Percentiles rank a stretch among this genome's conserved stretches.
phyloP scores from a whole-genome alignment of 768 basidiomycete species.

The Kwoniella dejecticola region DNA sequence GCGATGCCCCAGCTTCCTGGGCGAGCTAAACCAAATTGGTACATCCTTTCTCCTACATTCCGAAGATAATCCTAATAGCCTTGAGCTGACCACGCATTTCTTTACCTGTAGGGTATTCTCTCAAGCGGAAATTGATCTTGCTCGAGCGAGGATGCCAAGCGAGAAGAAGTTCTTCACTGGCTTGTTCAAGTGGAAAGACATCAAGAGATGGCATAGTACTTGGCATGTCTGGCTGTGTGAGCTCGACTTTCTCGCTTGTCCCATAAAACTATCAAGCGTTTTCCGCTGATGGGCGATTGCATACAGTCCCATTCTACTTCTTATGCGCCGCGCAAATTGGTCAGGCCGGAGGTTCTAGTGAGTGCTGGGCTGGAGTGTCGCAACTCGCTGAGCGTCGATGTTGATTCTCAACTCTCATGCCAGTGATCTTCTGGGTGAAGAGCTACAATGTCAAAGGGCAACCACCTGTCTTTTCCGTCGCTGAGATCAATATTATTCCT shows the following conservation, averaged over 20 bases:
- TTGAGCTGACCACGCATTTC: neutral
- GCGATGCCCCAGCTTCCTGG: constrained; percentile 41
- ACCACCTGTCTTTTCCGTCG: constrained; percentile 29
- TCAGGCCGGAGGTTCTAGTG: constrained; percentile 34
- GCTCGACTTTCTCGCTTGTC: too few relatives aligned
- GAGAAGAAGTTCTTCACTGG: constrained; percentile 38
- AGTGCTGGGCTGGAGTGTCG: neutral
- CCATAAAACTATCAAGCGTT: too few relatives aligned
- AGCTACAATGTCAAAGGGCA: constrained; percentile 22
- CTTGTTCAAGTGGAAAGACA: constrained; percentile 44
- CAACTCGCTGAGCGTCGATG: too few relatives aligned
- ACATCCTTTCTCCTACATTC: neutral
- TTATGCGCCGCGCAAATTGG: constrained; percentile 35
- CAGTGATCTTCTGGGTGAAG: constrained; percentile 48
- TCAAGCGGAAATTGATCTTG: constrained; percentile 35
- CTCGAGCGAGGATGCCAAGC: constrained; percentile 32
- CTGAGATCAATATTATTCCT: constrained; percentile 34
- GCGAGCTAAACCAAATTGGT: constrained; percentile 41
- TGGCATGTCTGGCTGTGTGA: constrained; percentile 44
- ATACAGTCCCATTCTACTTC: constrained; percentile 38
- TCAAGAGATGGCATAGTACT: constrained; percentile 40
- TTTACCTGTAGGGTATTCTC: constrained; percentile 32
- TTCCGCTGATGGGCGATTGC: too few relatives aligned
- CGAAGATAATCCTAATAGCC: neutral
- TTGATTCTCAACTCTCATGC: too few relatives aligned